These are phyloP conservation scores for Paecilomyces variotii DNA, from an alignment of 2,329 filamentous ascomycete genomes.

Conservation along the genomic window DNA sequence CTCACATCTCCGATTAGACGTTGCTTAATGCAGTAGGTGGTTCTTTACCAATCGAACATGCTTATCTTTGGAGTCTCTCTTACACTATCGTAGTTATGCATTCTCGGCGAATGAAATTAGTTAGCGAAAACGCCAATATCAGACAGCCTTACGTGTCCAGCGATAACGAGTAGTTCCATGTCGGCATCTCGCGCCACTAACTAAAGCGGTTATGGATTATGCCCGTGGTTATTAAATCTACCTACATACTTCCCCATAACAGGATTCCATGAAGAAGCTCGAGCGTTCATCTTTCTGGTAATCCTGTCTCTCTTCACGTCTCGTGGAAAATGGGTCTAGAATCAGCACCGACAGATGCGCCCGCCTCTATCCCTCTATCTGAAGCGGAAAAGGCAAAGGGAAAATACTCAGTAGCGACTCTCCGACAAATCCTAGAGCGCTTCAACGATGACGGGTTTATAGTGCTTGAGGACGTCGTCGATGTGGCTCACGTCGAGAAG, in stretches of 20 bases:
- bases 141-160: neutral
- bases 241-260: neutral
- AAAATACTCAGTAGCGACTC: neutral
- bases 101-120: neutral
- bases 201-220: neutral
- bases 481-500: constrained; percentile 24
- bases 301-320: neutral
- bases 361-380: neutral
- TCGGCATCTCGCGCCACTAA: neutral
- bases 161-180: neutral
- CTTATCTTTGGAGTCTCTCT: neutral
- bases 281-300: neutral
- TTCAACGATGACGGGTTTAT: constrained; percentile 14
- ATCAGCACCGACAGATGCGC: neutral
- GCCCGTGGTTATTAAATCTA: neutral
- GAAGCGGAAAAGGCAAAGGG: neutral
- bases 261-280: neutral
- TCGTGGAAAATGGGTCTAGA: neutral
- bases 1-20: neutral
- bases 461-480: constrained; percentile 29
- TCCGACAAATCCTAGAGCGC: neutral
- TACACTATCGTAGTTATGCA: neutral
- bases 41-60: neutral
- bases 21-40: neutral
- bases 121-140: neutral